Percentiles rank a stretch among this genome's conserved stretches.
Evolutionary conservation across 441 rosid genomes (phyloP).

Genomic region (Biscutella laevigata): DNA sequence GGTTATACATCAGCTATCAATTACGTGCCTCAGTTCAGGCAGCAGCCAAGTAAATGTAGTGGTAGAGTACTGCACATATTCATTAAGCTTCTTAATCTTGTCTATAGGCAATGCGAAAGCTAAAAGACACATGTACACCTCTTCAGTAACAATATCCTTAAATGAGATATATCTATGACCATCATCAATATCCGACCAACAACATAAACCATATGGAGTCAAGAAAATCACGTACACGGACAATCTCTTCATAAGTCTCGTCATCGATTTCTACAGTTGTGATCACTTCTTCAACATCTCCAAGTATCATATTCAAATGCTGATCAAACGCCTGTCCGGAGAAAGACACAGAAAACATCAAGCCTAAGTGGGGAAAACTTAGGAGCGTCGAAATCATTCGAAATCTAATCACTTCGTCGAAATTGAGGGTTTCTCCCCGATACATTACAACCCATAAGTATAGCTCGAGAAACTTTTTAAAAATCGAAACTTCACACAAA

Average conservation of each 20-base stretch:
- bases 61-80: background rate
- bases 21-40: background rate
- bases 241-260: slow-evolving; percentile 97
- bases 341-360: background rate
- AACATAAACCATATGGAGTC: background rate
- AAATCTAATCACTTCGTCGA: background rate
- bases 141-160: background rate
- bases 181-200: background rate
- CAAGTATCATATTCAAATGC: slow-evolving; percentile 97
- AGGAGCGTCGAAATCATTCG: background rate
- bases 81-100: background rate
- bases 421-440: background rate
- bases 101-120: background rate
- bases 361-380: background rate
- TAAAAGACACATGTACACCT: background rate
- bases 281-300: slow-evolving; percentile 94
- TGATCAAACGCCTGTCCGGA: slow-evolving; percentile 86
- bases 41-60: background rate
- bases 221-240: slow-evolving; percentile 51
- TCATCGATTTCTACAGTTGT: slow-evolving; percentile 96
- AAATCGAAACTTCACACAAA: background rate
- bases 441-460: background rate
- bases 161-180: background rate
- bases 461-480: background rate
- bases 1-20: background rate